phyloP scores from a whole-genome alignment of 495 filamentous ascomycete genomes.

The Aspergillus heteromorphus region DNA sequence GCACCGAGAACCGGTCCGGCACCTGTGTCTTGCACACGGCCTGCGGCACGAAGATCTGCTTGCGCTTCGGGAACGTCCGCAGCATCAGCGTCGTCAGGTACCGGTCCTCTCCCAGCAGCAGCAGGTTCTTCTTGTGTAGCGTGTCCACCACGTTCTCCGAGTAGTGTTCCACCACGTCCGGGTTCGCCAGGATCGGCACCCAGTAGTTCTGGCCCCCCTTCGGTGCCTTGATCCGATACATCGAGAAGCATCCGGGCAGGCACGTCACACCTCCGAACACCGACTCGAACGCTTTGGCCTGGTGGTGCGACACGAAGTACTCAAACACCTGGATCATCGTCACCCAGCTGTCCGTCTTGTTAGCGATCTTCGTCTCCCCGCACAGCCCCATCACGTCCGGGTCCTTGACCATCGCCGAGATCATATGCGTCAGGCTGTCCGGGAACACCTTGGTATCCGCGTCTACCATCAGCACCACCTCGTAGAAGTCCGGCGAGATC shows the following conservation, averaged over 20 bases:
- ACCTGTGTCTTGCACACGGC: conserved; percentile 98
- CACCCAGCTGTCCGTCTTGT: conserved; percentile 92
- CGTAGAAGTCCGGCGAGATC: conserved; percentile 96
- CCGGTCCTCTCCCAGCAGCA: conserved; percentile 93
- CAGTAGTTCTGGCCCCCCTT: conserved; percentile 99
- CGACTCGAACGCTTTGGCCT: conserved; percentile 95
- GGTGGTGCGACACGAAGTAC: conserved; percentile 98
- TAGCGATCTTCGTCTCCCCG: conserved; percentile 99
- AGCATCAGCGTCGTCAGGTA: conserved; percentile 97
- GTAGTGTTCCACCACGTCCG: conserved; percentile 98
- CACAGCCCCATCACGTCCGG: conserved; percentile 99
- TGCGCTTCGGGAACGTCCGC: conserved; percentile 97
- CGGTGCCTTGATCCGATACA: conserved; percentile 99
- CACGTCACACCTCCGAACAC: conserved; percentile 99
- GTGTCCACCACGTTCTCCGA: conserved; percentile 99
- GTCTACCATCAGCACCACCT: conserved; percentile 96
- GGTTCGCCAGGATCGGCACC: conserved; percentile 98
- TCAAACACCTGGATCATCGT: conserved; percentile 99
- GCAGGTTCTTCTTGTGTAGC: conserved; percentile 94
- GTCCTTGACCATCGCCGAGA: conserved; percentile 98
- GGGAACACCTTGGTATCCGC: conserved; percentile 99
- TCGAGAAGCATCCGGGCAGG: conserved; percentile 98
- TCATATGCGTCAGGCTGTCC: conserved; percentile 96
- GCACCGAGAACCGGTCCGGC: conserved; percentile 85
- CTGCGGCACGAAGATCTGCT: conserved; percentile 97